phyloP scores from a whole-genome alignment of 768 basidiomycete species.

The Pisolithus orientalis region DNA sequence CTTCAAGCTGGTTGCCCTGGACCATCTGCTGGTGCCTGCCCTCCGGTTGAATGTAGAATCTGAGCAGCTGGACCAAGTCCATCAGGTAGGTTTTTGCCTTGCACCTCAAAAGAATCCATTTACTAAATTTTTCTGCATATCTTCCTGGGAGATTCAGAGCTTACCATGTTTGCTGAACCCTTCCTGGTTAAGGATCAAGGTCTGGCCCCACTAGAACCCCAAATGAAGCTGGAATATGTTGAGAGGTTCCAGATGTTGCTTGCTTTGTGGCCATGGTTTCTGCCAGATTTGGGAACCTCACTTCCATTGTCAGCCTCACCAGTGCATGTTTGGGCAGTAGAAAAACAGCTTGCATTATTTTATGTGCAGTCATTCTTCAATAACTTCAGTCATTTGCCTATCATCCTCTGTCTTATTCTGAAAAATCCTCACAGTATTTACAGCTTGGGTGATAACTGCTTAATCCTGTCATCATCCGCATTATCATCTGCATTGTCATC shows the following conservation, averaged over 20 bases:
- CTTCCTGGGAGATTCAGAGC: not conserved
- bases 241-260: not conserved
- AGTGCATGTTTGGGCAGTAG: not conserved
- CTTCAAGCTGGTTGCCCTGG: slow-evolving; percentile 13
- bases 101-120: too few species aligned
- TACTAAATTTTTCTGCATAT: not conserved
- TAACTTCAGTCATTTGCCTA: not conserved
- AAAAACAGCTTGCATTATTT: not conserved
- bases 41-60: not conserved
- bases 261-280: not conserved
- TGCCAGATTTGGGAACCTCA: not conserved
- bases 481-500: too few species aligned
- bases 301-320: not conserved
- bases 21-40: not conserved
- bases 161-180: not conserved
- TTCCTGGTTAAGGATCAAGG: not conserved
- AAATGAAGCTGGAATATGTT: not conserved
- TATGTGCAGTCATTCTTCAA: slow-evolving; percentile 3
- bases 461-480: too few species aligned
- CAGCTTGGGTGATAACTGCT: too few species aligned
- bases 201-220: not conserved
- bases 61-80: not conserved
- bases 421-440: not conserved
- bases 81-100: not conserved
- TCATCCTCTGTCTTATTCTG: not conserved